phyloP scores from a whole-genome alignment of 2,329 filamentous ascomycete species.

The Tolypocladium cylindrosporum region DNA sequence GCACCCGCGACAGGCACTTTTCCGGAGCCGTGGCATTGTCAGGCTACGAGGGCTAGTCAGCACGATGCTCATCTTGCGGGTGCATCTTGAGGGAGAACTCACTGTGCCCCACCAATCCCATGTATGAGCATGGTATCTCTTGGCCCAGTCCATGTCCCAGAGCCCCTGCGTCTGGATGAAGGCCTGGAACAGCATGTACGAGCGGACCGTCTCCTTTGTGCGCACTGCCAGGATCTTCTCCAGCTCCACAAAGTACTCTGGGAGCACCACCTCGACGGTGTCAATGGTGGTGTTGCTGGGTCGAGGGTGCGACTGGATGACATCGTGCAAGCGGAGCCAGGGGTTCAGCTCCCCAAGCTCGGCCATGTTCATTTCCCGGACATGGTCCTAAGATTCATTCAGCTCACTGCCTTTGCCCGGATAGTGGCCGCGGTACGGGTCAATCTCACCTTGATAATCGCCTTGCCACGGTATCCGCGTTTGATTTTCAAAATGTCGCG shows the following conservation, averaged over 20 bases:
- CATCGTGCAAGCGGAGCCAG: background rate
- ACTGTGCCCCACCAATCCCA: too few relatives aligned
- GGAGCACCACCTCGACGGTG: slow-evolving; percentile 4
- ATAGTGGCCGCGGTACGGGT: too few relatives aligned
- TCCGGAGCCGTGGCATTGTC: background rate
- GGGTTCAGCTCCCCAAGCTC: background rate
- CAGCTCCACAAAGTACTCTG: slow-evolving; percentile 2
- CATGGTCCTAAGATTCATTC: background rate
- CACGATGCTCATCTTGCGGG: too few relatives aligned
- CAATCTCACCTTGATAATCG: background rate
- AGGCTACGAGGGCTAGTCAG: background rate
- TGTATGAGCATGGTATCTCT: background rate
- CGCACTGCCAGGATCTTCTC: background rate
- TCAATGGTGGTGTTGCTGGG: background rate
- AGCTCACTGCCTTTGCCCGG: background rate
- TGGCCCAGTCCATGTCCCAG: slow-evolving; percentile 4
- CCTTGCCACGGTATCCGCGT: too few relatives aligned
- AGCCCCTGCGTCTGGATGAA: slow-evolving; percentile 8
- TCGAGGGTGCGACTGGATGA: background rate
- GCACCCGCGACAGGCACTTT: slow-evolving; percentile 1
- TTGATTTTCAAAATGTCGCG: background rate
- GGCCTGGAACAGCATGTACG: slow-evolving; percentile 7
- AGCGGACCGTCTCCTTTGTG: slow-evolving; percentile 3
- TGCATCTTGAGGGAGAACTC: too few relatives aligned
- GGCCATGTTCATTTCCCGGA: background rate